Percentiles rank a stretch among this genome's conserved stretches.
These are phyloP conservation scores for Wickerhamiella parazyma DNA, from an alignment of 805 yeast genomes.

Conservation along the genomic window DNA sequence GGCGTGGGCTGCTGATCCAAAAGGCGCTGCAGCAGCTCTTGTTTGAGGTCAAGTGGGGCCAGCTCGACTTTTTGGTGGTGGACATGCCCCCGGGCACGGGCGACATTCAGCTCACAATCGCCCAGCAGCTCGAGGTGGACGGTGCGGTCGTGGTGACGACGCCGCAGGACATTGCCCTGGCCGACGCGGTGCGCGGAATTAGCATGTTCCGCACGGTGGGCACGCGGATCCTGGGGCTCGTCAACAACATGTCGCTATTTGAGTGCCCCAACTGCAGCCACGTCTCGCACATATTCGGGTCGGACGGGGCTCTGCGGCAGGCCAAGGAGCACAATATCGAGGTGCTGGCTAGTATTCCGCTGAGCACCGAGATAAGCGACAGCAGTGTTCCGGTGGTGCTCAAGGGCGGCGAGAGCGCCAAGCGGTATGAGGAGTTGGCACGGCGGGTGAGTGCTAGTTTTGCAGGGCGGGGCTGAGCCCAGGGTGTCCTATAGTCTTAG, in stretches of 20 bases:
- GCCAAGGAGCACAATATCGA: conserved; percentile 36
- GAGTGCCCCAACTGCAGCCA: conserved; percentile 65
- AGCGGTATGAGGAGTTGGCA: conserved; percentile 13
- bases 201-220: conserved; percentile 61
- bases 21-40: conserved; percentile 75
- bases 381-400: conserved; percentile 48
- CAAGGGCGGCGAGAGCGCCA: not conserved
- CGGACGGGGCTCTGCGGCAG: conserved; percentile 43
- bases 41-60: conserved; percentile 67
- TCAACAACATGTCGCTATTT: conserved; percentile 71
- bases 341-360: conserved; percentile 54
- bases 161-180: conserved; percentile 72
- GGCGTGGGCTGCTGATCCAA: conserved; percentile 82
- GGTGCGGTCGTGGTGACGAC: conserved; percentile 78
- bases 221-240: conserved; percentile 62
- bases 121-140: conserved; percentile 60
- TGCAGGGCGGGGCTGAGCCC: too few species aligned
- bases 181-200: conserved; percentile 70
- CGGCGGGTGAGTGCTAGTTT: too few species aligned
- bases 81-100: conserved; percentile 94
- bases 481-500: too few species aligned
- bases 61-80: conserved; percentile 51
- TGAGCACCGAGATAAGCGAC: conserved; percentile 43
- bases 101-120: conserved; percentile 70
- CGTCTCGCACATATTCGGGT: conserved; percentile 62